Conservation (phyloP, 345 rosid species). For the Citrus reticulata region DNA sequence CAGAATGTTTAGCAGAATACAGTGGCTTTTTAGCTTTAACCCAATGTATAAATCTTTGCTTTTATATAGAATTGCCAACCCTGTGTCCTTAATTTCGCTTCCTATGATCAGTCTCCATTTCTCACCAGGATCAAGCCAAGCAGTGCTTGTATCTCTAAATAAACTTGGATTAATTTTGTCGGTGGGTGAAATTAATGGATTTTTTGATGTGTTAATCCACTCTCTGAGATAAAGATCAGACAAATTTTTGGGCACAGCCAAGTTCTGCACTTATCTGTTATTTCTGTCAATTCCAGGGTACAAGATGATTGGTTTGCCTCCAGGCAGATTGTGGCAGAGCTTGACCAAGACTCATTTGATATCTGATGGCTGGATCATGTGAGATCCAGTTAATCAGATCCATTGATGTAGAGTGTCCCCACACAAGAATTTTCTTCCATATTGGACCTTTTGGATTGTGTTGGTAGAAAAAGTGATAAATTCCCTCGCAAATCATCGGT, state of each 20-base stretch:
- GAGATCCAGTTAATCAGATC: conserved; percentile 71
- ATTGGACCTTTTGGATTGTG: conserved; percentile 64
- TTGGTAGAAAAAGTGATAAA: conserved; percentile 75
- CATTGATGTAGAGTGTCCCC: conserved; percentile 74
- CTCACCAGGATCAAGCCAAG: conserved; percentile 36
- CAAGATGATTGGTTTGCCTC: conserved; percentile 51
- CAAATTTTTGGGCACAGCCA: conserved; percentile 53
- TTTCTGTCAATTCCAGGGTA: conserved; percentile 55
- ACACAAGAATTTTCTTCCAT: conserved; percentile 65
- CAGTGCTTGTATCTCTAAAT: conserved; percentile 12
- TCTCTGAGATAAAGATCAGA: conserved; percentile 60
- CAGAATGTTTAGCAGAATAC: conserved; percentile 28
- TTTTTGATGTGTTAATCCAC: conserved; percentile 58
- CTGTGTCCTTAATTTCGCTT: conserved; percentile 12
- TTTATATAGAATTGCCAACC: conserved; percentile 32
- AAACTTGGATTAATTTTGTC: conserved; percentile 17
- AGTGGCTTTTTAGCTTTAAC: conserved; percentile 25
- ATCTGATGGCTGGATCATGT: conserved; percentile 48
- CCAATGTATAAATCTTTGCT: conserved; percentile 46
- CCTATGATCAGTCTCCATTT: conserved; percentile 43
- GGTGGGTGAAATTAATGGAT: conserved; percentile 56
- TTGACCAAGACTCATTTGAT: conserved; percentile 77
- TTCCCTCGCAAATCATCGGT: conserved; percentile 66
- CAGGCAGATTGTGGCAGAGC: conserved; percentile 58
- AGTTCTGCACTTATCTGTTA: conserved; percentile 52